Percentiles rank a stretch among this genome's conserved stretches.
Conservation (phyloP, 2,329 filamentous ascomycete species). For the Gaeumannomyces sp. region DNA sequence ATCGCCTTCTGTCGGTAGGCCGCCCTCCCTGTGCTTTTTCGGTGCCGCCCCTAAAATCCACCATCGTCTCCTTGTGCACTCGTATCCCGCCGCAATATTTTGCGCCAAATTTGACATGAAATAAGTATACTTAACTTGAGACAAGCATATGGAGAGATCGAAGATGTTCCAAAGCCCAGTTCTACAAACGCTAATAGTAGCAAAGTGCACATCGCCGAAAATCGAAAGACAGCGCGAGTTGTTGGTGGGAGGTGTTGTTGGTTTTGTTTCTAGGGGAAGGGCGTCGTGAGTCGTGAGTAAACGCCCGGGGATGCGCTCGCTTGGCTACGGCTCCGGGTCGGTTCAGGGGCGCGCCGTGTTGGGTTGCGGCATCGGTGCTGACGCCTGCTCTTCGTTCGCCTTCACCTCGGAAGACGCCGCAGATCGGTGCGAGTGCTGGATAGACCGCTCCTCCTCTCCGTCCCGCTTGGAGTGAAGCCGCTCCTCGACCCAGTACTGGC, state of each 20-base stretch:
- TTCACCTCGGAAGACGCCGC: conserved; percentile 10
- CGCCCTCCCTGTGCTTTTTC: not conserved
- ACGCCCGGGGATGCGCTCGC: not conserved
- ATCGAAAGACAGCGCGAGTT: not conserved
- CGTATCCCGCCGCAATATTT: not conserved
- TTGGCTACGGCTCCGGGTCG: not conserved
- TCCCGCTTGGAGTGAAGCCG: conserved; percentile 9
- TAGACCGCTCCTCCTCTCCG: conserved; percentile 5
- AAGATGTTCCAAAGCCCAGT: not conserved
- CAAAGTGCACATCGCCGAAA: not conserved
- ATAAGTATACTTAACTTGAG: not conserved
- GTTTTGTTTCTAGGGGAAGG: not conserved
- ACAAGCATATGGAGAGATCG: not conserved
- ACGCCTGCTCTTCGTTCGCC: conserved; percentile 5
- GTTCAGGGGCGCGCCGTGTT: not conserved
- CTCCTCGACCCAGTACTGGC: conserved; percentile 22
- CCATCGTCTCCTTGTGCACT: not conserved
- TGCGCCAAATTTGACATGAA: not conserved
- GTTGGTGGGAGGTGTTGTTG: not conserved
- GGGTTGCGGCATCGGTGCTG: not conserved
- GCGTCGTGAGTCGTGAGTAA: too few relatives aligned
- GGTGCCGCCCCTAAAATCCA: not conserved
- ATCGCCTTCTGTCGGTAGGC: not conserved
- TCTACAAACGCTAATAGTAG: not conserved
- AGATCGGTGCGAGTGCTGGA: conserved; percentile 2